A percentile compares a stretch with the other conserved stretches of the same genome.
These are phyloP conservation scores for Sporothrix pallida DNA, from an alignment of 2,329 filamentous ascomycete genomes.

Conservation along the genomic window DNA sequence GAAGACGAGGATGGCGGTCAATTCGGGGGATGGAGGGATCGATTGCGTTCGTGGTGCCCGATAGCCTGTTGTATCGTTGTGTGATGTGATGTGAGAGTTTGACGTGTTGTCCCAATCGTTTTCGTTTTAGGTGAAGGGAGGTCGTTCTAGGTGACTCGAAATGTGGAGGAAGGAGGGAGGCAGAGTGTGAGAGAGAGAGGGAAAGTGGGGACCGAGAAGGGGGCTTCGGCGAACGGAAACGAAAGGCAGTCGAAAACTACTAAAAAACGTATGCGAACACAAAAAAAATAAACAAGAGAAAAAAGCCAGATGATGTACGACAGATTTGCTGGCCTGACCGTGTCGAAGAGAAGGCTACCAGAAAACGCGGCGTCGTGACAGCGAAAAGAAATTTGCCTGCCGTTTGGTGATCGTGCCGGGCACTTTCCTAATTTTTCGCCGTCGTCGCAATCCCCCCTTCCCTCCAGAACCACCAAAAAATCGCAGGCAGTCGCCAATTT, in stretches of 20 bases:
- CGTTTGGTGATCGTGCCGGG: constrained; percentile 25
- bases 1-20: not conserved
- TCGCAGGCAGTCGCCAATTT: not conserved
- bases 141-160: constrained; percentile 25
- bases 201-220: constrained; percentile 28
- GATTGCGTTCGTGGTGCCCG: not conserved
- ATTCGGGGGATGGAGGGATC: not conserved
- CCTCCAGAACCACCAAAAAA: not conserved
- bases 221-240: constrained; percentile 20
- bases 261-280: not conserved
- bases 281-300: not conserved
- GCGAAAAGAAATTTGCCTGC: constrained; percentile 20
- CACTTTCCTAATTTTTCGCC: constrained; percentile 19
- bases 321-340: constrained; percentile 3
- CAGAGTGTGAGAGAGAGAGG: constrained; percentile 12
- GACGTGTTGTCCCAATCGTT: constrained; percentile 21
- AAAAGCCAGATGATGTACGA: not conserved
- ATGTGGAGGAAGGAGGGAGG: constrained; percentile 25
- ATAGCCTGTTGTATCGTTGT: not conserved
- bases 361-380: constrained; percentile 18
- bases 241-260: not conserved
- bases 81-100: not conserved
- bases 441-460: constrained; percentile 21
- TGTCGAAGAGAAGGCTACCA: constrained; percentile 21
- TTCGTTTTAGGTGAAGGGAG: constrained; percentile 4